phyloP scores from a whole-genome alignment of 495 filamentous ascomycete species.

The Penicillium manginii region DNA sequence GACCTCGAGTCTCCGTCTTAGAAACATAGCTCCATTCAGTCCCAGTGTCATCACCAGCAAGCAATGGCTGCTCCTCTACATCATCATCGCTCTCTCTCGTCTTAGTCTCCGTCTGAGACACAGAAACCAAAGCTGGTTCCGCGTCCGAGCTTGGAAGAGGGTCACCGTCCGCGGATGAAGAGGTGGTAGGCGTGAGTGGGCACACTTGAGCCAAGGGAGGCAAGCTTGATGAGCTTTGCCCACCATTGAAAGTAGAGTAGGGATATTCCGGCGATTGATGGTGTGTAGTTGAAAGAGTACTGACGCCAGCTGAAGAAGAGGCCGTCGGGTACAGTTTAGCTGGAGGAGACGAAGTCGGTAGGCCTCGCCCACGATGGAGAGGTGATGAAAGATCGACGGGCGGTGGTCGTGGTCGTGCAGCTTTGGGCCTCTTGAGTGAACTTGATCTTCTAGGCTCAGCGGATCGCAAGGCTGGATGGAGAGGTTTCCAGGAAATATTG shows the following conservation, averaged over 20 bases:
- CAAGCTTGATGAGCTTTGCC: too few relatives aligned
- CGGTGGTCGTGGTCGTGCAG: neutral
- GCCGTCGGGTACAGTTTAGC: neutral
- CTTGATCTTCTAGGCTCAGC: neutral
- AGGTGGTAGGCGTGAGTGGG: too few relatives aligned
- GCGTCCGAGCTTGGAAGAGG: neutral
- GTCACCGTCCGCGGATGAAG: neutral
- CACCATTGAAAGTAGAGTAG: too few relatives aligned
- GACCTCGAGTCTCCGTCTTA: neutral
- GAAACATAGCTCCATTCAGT: neutral
- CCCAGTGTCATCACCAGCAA: neutral
- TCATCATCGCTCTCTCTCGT: neutral
- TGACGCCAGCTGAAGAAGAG: too few relatives aligned
- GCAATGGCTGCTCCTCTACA: neutral
- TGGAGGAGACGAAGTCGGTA: neutral
- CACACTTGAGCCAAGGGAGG: too few relatives aligned
- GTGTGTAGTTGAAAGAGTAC: too few relatives aligned
- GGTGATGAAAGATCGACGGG: neutral
- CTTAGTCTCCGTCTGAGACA: neutral
- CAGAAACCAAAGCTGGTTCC: neutral
- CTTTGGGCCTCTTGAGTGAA: neutral
- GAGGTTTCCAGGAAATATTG: slow-evolving; percentile 8
- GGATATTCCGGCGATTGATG: too few relatives aligned
- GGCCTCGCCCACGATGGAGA: neutral
- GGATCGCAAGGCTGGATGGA: slow-evolving; percentile 27